phyloP scores from a whole-genome alignment of 2,329 filamentous ascomycete species.

The Scedosporium minutisporum region DNA sequence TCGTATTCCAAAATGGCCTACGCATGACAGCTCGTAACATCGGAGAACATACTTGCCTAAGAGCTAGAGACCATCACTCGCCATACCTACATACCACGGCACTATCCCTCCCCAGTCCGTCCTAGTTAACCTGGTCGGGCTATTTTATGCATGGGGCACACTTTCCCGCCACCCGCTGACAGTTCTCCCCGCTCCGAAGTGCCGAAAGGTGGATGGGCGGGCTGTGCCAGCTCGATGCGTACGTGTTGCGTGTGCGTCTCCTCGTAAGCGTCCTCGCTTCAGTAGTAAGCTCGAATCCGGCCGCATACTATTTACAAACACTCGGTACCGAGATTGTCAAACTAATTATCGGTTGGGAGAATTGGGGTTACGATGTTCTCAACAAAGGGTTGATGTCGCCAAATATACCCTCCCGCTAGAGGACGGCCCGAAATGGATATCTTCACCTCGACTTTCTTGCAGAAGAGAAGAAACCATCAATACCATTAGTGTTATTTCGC shows the following conservation, averaged over 20 bases:
- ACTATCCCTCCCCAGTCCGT: background rate
- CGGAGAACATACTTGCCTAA: background rate
- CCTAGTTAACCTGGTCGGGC: background rate
- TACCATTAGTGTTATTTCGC: no score
- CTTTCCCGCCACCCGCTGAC: background rate
- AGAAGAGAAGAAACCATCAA: no score
- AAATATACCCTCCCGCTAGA: no score
- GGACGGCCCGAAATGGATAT: no score
- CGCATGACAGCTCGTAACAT: no score
- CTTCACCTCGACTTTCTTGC: no score
- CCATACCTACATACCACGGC: background rate
- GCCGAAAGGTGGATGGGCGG: background rate
- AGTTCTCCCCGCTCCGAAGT: background rate
- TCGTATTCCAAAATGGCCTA: no score
- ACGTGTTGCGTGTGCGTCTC: background rate
- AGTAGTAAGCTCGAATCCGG: background rate
- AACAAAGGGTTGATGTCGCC: no score
- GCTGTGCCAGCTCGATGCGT: background rate
- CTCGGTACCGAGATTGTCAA: background rate
- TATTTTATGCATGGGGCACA: background rate
- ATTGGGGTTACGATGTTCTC: background rate
- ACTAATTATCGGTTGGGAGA: background rate
- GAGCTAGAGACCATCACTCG: background rate
- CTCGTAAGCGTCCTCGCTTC: background rate
- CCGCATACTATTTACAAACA: background rate